These are phyloP conservation scores for Xylaria digitata DNA, from an alignment of 2,329 filamentous ascomycete genomes.

Conservation along the genomic window DNA sequence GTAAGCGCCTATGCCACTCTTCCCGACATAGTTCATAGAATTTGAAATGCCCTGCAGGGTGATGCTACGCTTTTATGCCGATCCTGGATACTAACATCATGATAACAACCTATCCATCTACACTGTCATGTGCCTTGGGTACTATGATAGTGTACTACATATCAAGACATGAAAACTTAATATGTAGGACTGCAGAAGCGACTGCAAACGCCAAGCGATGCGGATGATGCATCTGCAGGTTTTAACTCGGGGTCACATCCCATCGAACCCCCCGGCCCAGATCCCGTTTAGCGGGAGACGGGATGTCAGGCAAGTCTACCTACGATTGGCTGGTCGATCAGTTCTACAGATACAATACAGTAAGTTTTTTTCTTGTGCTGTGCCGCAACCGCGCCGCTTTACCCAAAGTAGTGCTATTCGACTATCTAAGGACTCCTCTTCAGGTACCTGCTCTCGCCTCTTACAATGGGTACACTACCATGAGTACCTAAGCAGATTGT, in stretches of 20 bases:
- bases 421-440: no score
- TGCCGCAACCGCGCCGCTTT: conserved; percentile 7
- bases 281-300: not conserved
- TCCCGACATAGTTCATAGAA: conserved; percentile 1
- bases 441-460: no score
- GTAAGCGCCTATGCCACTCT: conserved; percentile 9
- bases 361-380: conserved; percentile 9
- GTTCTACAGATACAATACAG: conserved; percentile 9
- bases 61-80: not conserved
- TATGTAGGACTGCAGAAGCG: no score
- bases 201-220: no score
- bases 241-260: not conserved
- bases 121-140: not conserved
- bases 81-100: conserved; percentile 3
- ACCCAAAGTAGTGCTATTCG: no score
- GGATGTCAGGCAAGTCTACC: not conserved
- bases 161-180: no score
- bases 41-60: conserved; percentile 32
- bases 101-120: not conserved
- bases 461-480: no score
- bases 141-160: no score
- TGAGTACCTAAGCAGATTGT: no score
- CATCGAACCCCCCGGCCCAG: not conserved
- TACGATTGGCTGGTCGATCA: conserved; percentile 13
- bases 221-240: no score